Evolutionary conservation across 495 filamentous ascomycete species (phyloP).

Genomic region (Geoglossum glabrum): DNA sequence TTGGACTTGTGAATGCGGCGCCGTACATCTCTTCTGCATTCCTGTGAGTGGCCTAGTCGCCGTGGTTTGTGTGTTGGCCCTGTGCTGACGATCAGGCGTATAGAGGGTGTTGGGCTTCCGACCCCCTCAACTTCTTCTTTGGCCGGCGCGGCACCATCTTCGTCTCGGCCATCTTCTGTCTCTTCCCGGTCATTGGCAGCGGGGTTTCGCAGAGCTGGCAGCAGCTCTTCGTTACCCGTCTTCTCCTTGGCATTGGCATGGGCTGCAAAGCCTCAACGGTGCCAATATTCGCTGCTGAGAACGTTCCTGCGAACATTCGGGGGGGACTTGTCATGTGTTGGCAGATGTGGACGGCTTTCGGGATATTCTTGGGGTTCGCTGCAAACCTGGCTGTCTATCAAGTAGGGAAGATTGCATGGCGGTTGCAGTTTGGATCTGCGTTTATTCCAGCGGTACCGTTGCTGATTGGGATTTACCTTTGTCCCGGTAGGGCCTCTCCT

Average conservation of each 20-base stretch:
- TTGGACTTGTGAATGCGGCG: slow-evolving; percentile 25
- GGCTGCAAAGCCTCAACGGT: slow-evolving; percentile 39
- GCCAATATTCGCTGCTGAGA: slow-evolving; percentile 62
- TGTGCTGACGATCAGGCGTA: too few species aligned
- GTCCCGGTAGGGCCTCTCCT: slow-evolving; percentile 24
- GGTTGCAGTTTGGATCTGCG: slow-evolving; percentile 59
- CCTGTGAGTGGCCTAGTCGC: slow-evolving; percentile 20
- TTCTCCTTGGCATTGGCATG: slow-evolving; percentile 56
- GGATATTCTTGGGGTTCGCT: slow-evolving; percentile 43
- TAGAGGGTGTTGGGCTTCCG: slow-evolving; percentile 12
- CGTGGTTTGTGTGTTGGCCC: too few species aligned
- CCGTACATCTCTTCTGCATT: slow-evolving; percentile 25
- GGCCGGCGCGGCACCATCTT: slow-evolving; percentile 19
- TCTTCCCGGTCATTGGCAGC: slow-evolving; percentile 15
- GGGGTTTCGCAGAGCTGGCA: slow-evolving; percentile 20
- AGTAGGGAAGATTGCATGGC: slow-evolving; percentile 40
- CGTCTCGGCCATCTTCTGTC: slow-evolving; percentile 12
- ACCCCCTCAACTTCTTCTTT: slow-evolving; percentile 19
- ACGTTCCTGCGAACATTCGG: slow-evolving; percentile 48
- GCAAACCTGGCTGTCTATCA: slow-evolving; percentile 48
- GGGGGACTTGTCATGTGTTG: slow-evolving; percentile 70
- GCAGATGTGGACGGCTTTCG: slow-evolving; percentile 76
- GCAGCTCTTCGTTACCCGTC: slow-evolving; percentile 38
- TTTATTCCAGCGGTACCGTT: slow-evolving; percentile 58
- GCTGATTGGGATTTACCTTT: slow-evolving; percentile 43